Base-by-base conservation (phyloP, 129 eudicot species). In the Chrysanthemum seticuspe region DNA sequence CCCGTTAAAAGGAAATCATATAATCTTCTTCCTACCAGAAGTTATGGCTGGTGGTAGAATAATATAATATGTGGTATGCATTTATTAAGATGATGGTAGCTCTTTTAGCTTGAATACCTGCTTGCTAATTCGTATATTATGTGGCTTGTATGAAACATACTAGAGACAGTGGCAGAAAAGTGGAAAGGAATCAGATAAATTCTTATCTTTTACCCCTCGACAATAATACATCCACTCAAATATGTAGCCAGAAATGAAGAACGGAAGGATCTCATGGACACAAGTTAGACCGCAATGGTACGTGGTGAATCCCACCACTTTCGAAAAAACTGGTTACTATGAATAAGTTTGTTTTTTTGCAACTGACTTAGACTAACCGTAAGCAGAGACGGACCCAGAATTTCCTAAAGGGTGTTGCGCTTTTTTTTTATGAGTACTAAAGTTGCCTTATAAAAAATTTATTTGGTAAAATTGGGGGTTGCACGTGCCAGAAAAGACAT, bases 161-260 rank as follows among this genome's bases (percentile, higher is more conserved):
- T 48, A 71, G 72, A 62, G 59, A 52, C 74, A 74, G 49, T 34
- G 65, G 18, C 45, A 12, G 13, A 68, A 40, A 82, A 77, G 78
- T 49, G 61, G 51, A 69, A 73, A 53, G 73, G 86, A 52, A 82
- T 66, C 53, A 76, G 79, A 73, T 68, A 60, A 67, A 74, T 71
- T 68, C 76, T 82, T 67, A 59, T 68, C 78, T 59, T 67, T 68
- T 50, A 31, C 68, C 2, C 36, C 31, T 72, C 80, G 45, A 25
- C 78, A 51, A 64, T 51, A 75, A 70, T 57, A 58, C 74, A 47
- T 59, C 56, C 21, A 59, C 71, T 57, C 13, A 16, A 76, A 25
- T 62, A 29, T 10, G 48, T 29, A 62, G 21, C 68, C 7, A 47
- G 56, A 65, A 70, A 7, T 34, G 56, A 58, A 70, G 53, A 56